A percentile compares a stretch with the other conserved stretches of the same genome.
Evolutionary conservation across 2,329 filamentous ascomycete genomes (phyloP).

Genomic region (Aspergillus nomiae): DNA sequence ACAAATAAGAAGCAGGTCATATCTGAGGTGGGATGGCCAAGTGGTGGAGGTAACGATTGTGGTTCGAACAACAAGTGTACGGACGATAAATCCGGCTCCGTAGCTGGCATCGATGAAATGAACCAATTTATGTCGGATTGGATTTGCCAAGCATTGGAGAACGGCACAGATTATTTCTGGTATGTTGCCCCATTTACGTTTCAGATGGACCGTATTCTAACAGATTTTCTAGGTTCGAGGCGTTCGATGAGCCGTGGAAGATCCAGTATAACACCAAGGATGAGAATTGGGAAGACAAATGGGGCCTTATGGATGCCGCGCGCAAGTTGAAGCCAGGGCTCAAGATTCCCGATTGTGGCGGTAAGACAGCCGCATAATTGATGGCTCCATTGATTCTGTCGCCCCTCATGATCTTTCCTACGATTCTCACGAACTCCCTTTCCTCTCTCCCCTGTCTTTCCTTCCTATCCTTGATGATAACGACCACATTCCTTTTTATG

Average conservation of each 20-base stretch:
- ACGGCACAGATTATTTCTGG: slow-evolving; percentile 94
- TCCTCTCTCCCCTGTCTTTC: slow-evolving; percentile 8
- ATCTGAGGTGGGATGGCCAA: slow-evolving; percentile 90
- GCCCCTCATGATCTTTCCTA: neutral
- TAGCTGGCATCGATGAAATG: slow-evolving; percentile 77
- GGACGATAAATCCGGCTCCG: slow-evolving; percentile 59
- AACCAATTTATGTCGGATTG: slow-evolving; percentile 85
- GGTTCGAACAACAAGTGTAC: slow-evolving; percentile 62
- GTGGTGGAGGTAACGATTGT: slow-evolving; percentile 76
- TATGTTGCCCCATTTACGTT: slow-evolving; percentile 39
- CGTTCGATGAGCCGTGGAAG: slow-evolving; percentile 98
- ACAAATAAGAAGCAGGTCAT: slow-evolving; percentile 73
- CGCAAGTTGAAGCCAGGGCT: slow-evolving; percentile 82
- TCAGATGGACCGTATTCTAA: slow-evolving; percentile 15
- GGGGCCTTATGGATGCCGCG: slow-evolving; percentile 86
- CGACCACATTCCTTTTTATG: neutral
- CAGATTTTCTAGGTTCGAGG: slow-evolving; percentile 67
- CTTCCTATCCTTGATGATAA: slow-evolving; percentile 7
- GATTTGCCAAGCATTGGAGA: slow-evolving; percentile 77
- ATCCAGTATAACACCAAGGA: slow-evolving; percentile 65
- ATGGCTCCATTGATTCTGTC: neutral
- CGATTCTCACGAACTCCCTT: neutral
- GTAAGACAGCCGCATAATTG: slow-evolving; percentile 60
- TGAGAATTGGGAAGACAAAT: slow-evolving; percentile 90
- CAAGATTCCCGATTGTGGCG: slow-evolving; percentile 83